phyloP scores from a whole-genome alignment of 805 yeast species.

The Sugiyamaella valdiviana region DNA sequence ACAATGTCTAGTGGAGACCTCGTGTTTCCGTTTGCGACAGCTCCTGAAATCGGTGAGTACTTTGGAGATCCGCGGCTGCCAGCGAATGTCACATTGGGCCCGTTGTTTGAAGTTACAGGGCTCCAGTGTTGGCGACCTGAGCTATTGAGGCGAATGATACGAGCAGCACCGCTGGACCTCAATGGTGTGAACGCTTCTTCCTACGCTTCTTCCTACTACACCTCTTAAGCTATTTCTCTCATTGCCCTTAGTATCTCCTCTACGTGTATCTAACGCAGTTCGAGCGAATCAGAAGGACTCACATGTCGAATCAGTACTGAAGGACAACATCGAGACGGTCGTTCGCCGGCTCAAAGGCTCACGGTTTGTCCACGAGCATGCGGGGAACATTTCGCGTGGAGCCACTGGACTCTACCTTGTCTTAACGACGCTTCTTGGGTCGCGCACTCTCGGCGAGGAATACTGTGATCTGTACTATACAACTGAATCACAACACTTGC shows the following conservation, averaged over 20 bases:
- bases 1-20: too few species aligned
- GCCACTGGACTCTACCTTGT: constrained; percentile 60
- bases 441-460: constrained; percentile 89
- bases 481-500: constrained; percentile 24
- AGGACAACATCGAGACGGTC: constrained; percentile 46
- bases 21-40: constrained; percentile 66
- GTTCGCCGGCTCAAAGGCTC: constrained; percentile 45
- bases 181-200: too few species aligned
- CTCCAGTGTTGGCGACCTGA: too few species aligned
- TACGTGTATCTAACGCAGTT: constrained; percentile 35
- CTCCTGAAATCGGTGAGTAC: constrained; percentile 72
- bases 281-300: constrained; percentile 88
- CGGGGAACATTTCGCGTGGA: constrained; percentile 52
- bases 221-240: too few species aligned
- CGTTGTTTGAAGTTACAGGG: too few species aligned
- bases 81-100: neutral
- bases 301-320: constrained; percentile 54
- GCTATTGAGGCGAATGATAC: too few species aligned
- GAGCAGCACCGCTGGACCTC: too few species aligned
- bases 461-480: constrained; percentile 56
- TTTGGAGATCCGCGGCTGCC: neutral
- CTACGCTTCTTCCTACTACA: too few species aligned
- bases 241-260: too few species aligned
- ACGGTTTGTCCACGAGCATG: constrained; percentile 55
- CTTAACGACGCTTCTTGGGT: constrained; percentile 68